Percentiles rank a stretch among this genome's conserved stretches.
Conservation (phyloP, 83 land plant species). For the Diphasiastrum complanatum region DNA sequence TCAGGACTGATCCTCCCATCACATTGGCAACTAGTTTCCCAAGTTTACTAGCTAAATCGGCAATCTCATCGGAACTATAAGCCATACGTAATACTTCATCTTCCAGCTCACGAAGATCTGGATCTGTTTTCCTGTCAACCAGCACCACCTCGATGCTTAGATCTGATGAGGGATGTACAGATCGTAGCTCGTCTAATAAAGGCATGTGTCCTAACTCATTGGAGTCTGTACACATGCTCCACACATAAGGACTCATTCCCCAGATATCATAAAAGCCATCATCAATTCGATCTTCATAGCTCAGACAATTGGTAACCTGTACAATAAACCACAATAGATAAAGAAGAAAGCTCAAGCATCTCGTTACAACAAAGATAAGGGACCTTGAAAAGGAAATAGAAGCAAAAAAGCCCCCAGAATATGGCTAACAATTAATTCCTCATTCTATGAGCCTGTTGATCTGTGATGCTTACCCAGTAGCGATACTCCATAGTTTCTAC, state of each 20-base stretch:
- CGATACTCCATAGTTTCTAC: constrained; percentile 25
- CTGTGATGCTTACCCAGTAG: constrained; percentile 27
- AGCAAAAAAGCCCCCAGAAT: too few species aligned
- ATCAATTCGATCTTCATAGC: constrained; percentile 9
- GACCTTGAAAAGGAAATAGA: too few species aligned
- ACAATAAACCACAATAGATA: background rate
- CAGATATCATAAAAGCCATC: constrained; percentile 13
- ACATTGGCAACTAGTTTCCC: constrained; percentile 1
- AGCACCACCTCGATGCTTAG: constrained; percentile 4
- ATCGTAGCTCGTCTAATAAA: background rate
- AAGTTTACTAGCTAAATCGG: background rate
- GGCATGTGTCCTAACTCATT: constrained; percentile 5
- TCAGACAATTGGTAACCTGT: constrained; percentile 8
- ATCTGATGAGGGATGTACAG: background rate
- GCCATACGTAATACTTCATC: background rate
- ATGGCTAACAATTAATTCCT: too few species aligned
- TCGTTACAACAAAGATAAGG: too few species aligned
- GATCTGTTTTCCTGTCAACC: constrained; percentile 4
- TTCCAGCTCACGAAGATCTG: background rate
- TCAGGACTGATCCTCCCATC: constrained; percentile 1
- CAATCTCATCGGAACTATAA: background rate
- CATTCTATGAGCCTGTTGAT: too few species aligned
- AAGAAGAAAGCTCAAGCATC: too few species aligned
- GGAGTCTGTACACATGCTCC: constrained; percentile 13
- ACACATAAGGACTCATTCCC: constrained; percentile 17